Percentiles rank a stretch among this genome's conserved stretches.
phyloP scores from a whole-genome alignment of 192 early-diverging fungal genomes.

The Chytriomyces sp. region DNA sequence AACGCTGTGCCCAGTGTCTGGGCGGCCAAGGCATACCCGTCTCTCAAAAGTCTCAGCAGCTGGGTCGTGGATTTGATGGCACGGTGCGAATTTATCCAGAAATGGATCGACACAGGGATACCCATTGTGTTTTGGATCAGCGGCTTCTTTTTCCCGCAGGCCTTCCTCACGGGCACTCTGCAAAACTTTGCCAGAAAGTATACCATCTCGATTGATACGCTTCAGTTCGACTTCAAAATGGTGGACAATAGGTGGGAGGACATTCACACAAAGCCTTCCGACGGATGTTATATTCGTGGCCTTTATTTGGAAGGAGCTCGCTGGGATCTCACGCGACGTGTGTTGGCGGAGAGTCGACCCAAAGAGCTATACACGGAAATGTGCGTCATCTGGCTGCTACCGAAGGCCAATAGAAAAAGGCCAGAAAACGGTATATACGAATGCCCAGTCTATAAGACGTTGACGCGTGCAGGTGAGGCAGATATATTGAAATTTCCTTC shows the following conservation, averaged over 20 bases:
- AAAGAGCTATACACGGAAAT: slow-evolving; percentile 67
- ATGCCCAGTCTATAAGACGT: slow-evolving; percentile 63
- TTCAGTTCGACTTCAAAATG: slow-evolving; percentile 62
- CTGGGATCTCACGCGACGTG: slow-evolving; percentile 49
- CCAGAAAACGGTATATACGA: slow-evolving; percentile 58
- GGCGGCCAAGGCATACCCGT: slow-evolving; percentile 62
- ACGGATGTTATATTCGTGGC: slow-evolving; percentile 66
- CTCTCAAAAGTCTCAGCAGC: slow-evolving; percentile 55
- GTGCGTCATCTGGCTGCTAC: slow-evolving; percentile 60
- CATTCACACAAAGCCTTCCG: slow-evolving; percentile 48
- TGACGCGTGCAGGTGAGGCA: slow-evolving; percentile 56
- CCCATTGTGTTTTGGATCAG: slow-evolving; percentile 62
- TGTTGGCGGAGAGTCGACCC: slow-evolving; percentile 52
- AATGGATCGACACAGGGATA: slow-evolving; percentile 61
- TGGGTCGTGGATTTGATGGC: slow-evolving; percentile 58
- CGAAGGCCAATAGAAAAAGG: slow-evolving; percentile 57
- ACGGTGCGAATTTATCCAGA: slow-evolving; percentile 58
- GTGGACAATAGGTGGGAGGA: slow-evolving; percentile 57
- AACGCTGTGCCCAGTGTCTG: slow-evolving; percentile 56
- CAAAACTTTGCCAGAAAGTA: slow-evolving; percentile 66
- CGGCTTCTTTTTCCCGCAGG: slow-evolving; percentile 67
- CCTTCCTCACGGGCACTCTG: slow-evolving; percentile 61
- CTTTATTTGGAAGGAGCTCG: slow-evolving; percentile 61
- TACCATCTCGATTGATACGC: slow-evolving; percentile 57
- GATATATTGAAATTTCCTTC: background rate